phyloP scores from a whole-genome alignment of 1,139 yeast species.

The Debaryomyces subglobosus region DNA sequence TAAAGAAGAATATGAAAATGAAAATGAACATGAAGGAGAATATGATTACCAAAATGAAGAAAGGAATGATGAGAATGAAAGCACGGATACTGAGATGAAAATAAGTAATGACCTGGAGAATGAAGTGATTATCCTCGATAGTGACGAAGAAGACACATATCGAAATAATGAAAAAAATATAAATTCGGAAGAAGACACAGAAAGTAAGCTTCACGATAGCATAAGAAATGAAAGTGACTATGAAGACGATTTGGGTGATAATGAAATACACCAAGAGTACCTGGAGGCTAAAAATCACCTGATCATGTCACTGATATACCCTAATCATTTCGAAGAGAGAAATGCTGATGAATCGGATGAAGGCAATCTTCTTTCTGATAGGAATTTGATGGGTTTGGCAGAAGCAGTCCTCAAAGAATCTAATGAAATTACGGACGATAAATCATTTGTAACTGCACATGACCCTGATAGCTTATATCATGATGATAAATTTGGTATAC shows the following conservation, averaged over 20 bases:
- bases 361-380: slow-evolving; percentile 7
- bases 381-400: slow-evolving; percentile 16
- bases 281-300: background rate
- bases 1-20: slow-evolving; percentile 13
- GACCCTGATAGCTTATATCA: background rate
- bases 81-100: slow-evolving; percentile 13
- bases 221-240: background rate
- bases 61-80: slow-evolving; percentile 13
- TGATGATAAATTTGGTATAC: background rate
- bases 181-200: background rate
- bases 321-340: background rate
- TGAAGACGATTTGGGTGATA: slow-evolving; percentile 14
- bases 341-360: background rate
- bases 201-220: background rate
- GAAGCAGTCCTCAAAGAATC: slow-evolving; percentile 14
- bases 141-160: background rate
- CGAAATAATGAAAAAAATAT: background rate
- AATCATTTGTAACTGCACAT: background rate
- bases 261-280: slow-evolving; percentile 9
- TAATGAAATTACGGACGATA: background rate
- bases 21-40: slow-evolving; percentile 8
- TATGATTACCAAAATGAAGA: slow-evolving; percentile 20
- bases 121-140: background rate
- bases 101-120: slow-evolving; percentile 8
- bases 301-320: background rate